phyloP scores from a whole-genome alignment of 306 rosid species.

The Datisca glomerata region DNA sequence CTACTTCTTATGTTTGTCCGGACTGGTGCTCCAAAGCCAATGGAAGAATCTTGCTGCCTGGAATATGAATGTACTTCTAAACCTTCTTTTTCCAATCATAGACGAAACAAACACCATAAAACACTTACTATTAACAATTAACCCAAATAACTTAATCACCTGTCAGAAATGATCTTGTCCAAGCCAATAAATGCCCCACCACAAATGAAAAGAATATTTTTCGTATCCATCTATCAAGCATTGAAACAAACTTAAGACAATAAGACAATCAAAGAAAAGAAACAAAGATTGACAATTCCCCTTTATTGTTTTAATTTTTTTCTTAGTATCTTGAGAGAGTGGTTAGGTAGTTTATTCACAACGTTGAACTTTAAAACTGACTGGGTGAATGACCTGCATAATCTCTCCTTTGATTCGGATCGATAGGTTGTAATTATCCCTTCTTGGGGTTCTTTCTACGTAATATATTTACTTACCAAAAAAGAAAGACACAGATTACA shows the following conservation, averaged over 20 bases:
- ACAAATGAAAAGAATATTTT: constrained; percentile 57
- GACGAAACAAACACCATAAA: not conserved
- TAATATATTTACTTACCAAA: too few relatives aligned
- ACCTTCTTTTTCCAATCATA: not conserved
- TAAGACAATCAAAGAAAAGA: not conserved
- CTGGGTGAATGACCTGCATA: too few relatives aligned
- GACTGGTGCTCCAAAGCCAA: constrained; percentile 70
- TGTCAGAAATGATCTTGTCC: constrained; percentile 64
- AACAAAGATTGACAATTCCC: not conserved
- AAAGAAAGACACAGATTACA: too few relatives aligned
- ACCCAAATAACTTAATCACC: constrained; percentile 21
- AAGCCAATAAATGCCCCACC: constrained; percentile 67
- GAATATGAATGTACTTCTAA: constrained; percentile 5
- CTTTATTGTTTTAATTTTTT: too few relatives aligned
- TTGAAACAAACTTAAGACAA: constrained; percentile 6
- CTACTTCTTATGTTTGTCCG: constrained; percentile 41
- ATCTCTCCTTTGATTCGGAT: too few relatives aligned
- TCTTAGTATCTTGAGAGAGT: too few relatives aligned
- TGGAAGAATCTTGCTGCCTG: constrained; percentile 68
- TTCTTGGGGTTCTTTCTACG: too few relatives aligned
- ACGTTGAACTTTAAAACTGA: too few relatives aligned
- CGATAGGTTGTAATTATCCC: too few relatives aligned
- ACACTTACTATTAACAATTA: not conserved
- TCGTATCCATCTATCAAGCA: constrained; percentile 45
- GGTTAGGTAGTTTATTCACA: too few relatives aligned